Evolutionary conservation across 2,329 filamentous ascomycete species (phyloP).

Genomic region (Arthrinium puccinioides): DNA sequence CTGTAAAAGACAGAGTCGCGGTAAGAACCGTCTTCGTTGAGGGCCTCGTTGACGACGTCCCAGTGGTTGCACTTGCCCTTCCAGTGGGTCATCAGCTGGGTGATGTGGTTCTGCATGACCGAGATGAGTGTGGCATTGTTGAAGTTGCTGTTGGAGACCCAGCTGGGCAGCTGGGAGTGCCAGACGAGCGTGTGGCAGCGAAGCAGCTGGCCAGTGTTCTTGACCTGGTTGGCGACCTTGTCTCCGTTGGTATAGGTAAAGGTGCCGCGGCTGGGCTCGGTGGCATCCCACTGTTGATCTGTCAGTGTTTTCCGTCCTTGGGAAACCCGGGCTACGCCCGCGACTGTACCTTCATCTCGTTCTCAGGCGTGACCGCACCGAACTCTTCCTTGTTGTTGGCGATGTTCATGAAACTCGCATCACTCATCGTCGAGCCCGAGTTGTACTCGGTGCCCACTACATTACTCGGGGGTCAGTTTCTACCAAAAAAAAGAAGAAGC

Average conservation of each 20-base stretch:
- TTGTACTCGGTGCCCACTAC: too few relatives aligned
- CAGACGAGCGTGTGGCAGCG: constrained; percentile 50
- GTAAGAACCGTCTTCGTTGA: constrained; percentile 49
- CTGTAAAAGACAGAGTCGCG: constrained; percentile 45
- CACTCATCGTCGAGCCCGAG: constrained; percentile 41
- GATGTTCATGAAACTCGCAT: constrained; percentile 48
- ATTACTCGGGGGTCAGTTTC: too few relatives aligned
- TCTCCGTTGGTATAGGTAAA: constrained; percentile 56
- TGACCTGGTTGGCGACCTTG: constrained; percentile 38
- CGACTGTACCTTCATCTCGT: too few relatives aligned
- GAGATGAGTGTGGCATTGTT: constrained; percentile 48
- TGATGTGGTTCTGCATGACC: constrained; percentile 53
- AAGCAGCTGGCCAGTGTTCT: constrained; percentile 40
- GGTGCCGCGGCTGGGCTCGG: constrained; percentile 45
- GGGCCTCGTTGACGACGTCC: constrained; percentile 58
- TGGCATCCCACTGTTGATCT: constrained; percentile 59
- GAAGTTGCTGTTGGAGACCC: constrained; percentile 34
- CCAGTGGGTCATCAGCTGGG: constrained; percentile 48
- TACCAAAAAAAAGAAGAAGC: too few relatives aligned
- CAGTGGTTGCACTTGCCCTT: constrained; percentile 53
- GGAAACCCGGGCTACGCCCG: too few relatives aligned
- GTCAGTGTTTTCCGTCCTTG: too few relatives aligned
- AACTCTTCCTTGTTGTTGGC: constrained; percentile 50
- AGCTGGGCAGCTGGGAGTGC: constrained; percentile 10
- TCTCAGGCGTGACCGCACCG: constrained; percentile 57